A percentile compares a stretch with the other conserved stretches of the same genome.
phyloP scores from a whole-genome alignment of 2,329 filamentous ascomycete genomes.

The Diaporthe helianthi region DNA sequence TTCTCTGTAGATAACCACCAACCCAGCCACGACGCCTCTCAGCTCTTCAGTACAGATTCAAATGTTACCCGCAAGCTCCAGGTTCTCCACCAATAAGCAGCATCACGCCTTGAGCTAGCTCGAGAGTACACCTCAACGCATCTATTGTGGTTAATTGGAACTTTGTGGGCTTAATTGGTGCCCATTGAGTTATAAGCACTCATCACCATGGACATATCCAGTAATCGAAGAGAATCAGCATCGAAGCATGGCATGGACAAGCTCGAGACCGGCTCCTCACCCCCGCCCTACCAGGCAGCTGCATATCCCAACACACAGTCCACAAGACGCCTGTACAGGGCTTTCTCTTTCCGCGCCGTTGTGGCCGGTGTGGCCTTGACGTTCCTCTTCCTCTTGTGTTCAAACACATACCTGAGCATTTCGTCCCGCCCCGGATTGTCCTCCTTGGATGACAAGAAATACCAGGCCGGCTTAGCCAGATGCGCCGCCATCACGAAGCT shows the following conservation, averaged over 20 bases:
- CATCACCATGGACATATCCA: neutral
- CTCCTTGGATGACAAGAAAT: constrained; percentile 20
- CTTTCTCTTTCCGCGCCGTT: constrained; percentile 4
- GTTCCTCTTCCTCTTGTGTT: neutral
- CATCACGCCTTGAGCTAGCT: neutral
- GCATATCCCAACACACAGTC: constrained; percentile 29
- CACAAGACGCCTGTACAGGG: neutral
- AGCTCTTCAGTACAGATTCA: neutral
- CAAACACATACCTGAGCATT: constrained; percentile 14
- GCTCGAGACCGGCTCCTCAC: constrained; percentile 21
- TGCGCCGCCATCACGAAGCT: constrained; percentile 27
- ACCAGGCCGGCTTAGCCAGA: constrained; percentile 26
- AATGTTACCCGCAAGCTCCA: neutral
- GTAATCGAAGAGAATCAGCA: neutral
- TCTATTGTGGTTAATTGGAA: neutral
- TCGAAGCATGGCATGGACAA: neutral
- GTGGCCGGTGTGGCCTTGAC: neutral
- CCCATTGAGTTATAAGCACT: neutral
- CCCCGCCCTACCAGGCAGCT: constrained; percentile 29
- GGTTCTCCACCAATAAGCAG: neutral
- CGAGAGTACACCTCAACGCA: neutral
- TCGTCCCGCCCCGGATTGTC: constrained; percentile 6
- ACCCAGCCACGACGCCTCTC: neutral
- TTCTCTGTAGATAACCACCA: neutral
- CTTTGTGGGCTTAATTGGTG: too few species aligned